Base-by-base conservation (phyloP, 106 monocot genomes). In the Apostasia ramifera region DNA sequence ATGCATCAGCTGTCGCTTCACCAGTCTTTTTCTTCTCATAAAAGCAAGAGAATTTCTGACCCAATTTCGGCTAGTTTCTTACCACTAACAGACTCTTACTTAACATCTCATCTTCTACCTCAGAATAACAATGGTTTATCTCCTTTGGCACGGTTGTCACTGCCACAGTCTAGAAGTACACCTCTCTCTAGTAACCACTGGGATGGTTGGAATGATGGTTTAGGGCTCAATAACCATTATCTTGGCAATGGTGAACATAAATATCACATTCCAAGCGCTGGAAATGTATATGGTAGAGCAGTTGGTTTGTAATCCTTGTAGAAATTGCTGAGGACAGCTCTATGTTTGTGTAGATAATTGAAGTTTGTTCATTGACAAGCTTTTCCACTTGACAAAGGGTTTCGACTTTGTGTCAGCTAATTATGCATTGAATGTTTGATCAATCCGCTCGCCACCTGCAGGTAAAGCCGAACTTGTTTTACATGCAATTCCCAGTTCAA, bases 1-100 rank as follows among this genome's bases (percentile, higher is more conserved):
- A 89, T 80, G 70, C 51, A 82, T 67, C 92, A 88, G 55, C 71
- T 84, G 46, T 65, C 86, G 58, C 82, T 77, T 82, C 84, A 87
- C 61, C 89, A 86, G 54, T 67, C 79, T 13, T 43, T 84, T 38
- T 68, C 79, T 60, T 14, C 85, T 71, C 73, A 72, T 70, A 84
- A 80, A 57, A 72, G 74, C 39, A 52, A 61, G 39, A 80, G 88
- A 68, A 50, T 79, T 47, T 57, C 77, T 45, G 76, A 78, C 26
- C 73, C 76, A 55, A 53, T 71, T 63, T 78, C 71, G 10, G 79
- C 84, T 46, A 53, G 83, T 37, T 83, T 79, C 69, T 78, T 82
- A 43, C 76, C 76, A 57, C 45, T 74, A n/a, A 79, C 77, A 75
- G 95, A 92, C 65, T 63, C 88, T 47, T 84, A 74, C 55, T 57